Evolutionary conservation across 225 moss, liverwort and hornwort species (phyloP).

Genomic region (Sphagnum contortum): DNA sequence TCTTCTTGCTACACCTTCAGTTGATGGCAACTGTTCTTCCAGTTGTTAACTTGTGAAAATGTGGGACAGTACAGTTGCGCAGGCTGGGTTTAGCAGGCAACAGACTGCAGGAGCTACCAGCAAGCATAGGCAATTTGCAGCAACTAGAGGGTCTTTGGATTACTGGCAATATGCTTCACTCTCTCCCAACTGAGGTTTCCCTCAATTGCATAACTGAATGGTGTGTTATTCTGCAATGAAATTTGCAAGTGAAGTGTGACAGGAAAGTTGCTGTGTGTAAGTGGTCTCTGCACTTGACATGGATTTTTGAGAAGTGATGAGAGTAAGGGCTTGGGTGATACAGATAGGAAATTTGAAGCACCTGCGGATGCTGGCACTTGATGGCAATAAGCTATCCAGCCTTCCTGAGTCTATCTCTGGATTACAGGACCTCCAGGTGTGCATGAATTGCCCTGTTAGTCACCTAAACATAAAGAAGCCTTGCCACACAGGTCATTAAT

Average conservation of each 20-base stretch:
- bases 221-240: neutral
- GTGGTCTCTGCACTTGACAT: too few relatives aligned
- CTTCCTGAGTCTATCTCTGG: conserved; percentile 56
- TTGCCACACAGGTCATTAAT: too few relatives aligned
- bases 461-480: too few relatives aligned
- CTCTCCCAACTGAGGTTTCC: conserved; percentile 56
- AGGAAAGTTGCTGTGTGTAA: too few relatives aligned
- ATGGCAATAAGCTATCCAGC: conserved; percentile 56
- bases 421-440: conserved; percentile 63
- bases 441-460: neutral
- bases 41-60: too few relatives aligned
- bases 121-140: conserved; percentile 55
- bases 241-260: neutral
- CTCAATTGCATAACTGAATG: neutral
- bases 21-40: too few relatives aligned
- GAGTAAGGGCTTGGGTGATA: neutral
- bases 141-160: conserved; percentile 82
- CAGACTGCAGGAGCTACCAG: conserved; percentile 51
- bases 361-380: conserved; percentile 63
- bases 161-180: conserved; percentile 66
- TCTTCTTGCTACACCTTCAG: too few relatives aligned
- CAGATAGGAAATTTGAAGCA: conserved; percentile 72
- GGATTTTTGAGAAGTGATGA: neutral
- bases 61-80: conserved; percentile 44
- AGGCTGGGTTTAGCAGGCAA: conserved; percentile 78